Percentiles rank a stretch among this genome's conserved stretches.
Conservation (phyloP, 768 basidiomycete species). For the Nidularia sp. region DNA sequence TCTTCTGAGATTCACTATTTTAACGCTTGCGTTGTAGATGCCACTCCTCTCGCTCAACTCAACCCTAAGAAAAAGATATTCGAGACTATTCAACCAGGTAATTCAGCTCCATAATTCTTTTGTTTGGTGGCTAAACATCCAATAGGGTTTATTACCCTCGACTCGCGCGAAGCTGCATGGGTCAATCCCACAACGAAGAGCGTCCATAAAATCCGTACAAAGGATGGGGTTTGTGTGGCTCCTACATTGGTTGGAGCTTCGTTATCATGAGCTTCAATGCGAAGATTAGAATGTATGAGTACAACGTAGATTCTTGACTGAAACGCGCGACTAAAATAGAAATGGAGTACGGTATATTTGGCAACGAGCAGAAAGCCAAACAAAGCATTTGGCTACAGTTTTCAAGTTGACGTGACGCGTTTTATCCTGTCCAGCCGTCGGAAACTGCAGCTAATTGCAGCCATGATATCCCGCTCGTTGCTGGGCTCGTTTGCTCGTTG, state of each 20-base stretch:
- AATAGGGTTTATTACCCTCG: conserved; percentile 83
- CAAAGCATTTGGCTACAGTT: background rate
- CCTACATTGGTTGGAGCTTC: conserved; percentile 85
- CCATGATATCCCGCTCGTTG: conserved; percentile 31
- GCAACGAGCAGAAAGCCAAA: background rate
- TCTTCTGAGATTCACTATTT: background rate
- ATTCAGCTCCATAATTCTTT: background rate
- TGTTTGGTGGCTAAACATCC: background rate
- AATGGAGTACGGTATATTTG: background rate
- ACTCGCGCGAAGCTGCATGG: conserved; percentile 89
- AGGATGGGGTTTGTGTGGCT: conserved; percentile 76
- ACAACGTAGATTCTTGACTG: background rate
- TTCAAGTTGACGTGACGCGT: too few species aligned
- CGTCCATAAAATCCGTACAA: conserved; percentile 83
- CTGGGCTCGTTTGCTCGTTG: conserved; percentile 27
- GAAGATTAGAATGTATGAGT: too few species aligned
- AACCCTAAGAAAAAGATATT: conserved; percentile 99
- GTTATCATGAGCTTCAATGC: conserved; percentile 52
- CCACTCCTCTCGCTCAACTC: conserved; percentile 72
- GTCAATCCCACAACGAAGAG: conserved; percentile 76
- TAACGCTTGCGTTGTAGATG: conserved; percentile 29
- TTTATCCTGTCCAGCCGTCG: too few species aligned
- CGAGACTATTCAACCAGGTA: conserved; percentile 92
- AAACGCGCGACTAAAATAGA: background rate
- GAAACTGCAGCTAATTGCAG: background rate